Evolutionary conservation across 208 protist genomes (phyloP), one percentile per base, ranked within the genome.

Genomic region (Trypanosoma melophagium): DNA sequence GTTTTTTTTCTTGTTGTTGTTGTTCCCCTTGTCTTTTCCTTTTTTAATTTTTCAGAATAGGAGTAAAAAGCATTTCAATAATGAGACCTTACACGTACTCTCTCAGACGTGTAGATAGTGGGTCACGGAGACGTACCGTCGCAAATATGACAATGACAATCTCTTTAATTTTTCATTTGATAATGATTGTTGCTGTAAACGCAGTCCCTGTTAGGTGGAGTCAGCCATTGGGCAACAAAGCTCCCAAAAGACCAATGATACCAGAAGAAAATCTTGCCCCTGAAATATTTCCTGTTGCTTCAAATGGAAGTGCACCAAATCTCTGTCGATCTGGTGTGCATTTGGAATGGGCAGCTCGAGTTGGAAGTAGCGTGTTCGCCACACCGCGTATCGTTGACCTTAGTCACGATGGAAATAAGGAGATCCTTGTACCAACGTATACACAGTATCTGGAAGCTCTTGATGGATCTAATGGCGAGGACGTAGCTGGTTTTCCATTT

Each of bases 381-480:
- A 91, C 92, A 12, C 92, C 92, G 13, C 77, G 77, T 31, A 81
- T 97, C 53, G 84, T 91, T 8, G 88, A 96, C 66, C 63, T 96
- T 24, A 80, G 68, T 57, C 75, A 86, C 63, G 80, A 94, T 59
- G 90, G 86, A 16, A 66, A 84, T 22, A 96, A 95, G 69, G 86
- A 96, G 53, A 87, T 97, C 19, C 66, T 97, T 12, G 60, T 93
- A 0, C 74, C 89, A 0, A 94, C 90, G 40, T 92, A 86, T 49
- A 81, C 90, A 21, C 79, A 91, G 55, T 88, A 81, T 41, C 35
- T 97, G 44, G 92, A 94, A 69, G 82, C 78, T 4, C 56, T 89
- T 28, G 77, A 81, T 63, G 86, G 85, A 16, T 51, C 40, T 10
- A 82, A 64, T 41, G 74, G 84, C 38, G 69, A 83, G 21, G 78